Base-by-base conservation (phyloP, 305 asterid species). In the Lippia alba region DNA sequence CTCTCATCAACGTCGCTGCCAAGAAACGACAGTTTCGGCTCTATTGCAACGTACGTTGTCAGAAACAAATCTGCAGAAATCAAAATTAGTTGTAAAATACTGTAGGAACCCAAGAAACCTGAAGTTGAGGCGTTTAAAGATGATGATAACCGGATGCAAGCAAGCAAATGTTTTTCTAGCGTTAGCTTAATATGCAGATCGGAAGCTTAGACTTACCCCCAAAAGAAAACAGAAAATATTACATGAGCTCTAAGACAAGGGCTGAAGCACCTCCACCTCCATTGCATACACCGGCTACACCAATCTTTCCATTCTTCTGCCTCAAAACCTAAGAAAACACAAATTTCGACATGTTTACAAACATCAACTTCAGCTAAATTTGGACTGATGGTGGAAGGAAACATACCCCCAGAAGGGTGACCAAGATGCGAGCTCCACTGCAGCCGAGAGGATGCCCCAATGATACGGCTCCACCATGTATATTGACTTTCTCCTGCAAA, bases 181-280 rank as follows among this genome's bases (percentile, higher is more conserved):
- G 17, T 17, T 4, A 10, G 18, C 33, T 18, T 24, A 53, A 7
- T 11, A 10, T 40, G 58, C 53, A 64, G 51, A 45, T 53, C 63
- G n/a, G 56, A 58, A 39, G 19, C 56, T 60, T 6, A 4, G 16
- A 70, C 78, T 82, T 76, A 64, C 84, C 74, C 30, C 1, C 30
- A 24, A 24, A 54, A 44, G 67, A 49, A 64, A 18, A 6, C 19
- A 59, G n/a, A 30, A 58, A 61, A 71, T 71, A 78, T 85, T 85
- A 91, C 67, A 83, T 66, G 39, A 91, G 94, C 77, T 94, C 97
- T 19, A 94, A 49, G 57, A 91, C 97, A 3, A 94, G 89, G 71
- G 99, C 96, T 10, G 99, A 94, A 70, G 99, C 99, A 61, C 99
- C 99, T 48, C 99, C 99, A 58, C 99, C 99, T 44, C 99, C 99